A percentile compares a stretch with the other conserved stretches of the same genome.
phyloP scores from a whole-genome alignment of 768 basidiomycete species.

The Russula compacta region DNA sequence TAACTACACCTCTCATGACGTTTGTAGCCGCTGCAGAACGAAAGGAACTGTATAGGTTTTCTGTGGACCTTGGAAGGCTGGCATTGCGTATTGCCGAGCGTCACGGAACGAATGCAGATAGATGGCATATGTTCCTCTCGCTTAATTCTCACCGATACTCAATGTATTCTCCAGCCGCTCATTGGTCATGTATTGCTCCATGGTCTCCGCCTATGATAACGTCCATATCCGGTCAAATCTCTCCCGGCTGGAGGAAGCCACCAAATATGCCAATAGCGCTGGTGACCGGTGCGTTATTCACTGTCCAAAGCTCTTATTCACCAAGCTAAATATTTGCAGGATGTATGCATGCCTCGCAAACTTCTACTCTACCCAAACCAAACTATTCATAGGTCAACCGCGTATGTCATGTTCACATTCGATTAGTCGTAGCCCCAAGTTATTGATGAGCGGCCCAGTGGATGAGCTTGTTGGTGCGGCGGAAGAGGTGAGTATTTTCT shows the following conservation, averaged over 20 bases:
- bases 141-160: background rate
- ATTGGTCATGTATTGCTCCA: constrained; percentile 47
- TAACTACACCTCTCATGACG: background rate
- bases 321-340: constrained; percentile 27
- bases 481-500: constrained; percentile 43
- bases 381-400: constrained; percentile 53
- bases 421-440: background rate
- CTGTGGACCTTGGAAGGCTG: constrained; percentile 55
- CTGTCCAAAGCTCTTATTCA: background rate
- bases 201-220: constrained; percentile 62
- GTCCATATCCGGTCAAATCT: constrained; percentile 56
- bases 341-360: constrained; percentile 54
- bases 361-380: constrained; percentile 45
- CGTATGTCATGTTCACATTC: constrained; percentile 32
- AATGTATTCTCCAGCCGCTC: constrained; percentile 38
- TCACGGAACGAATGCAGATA: constrained; percentile 54
- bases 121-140: constrained; percentile 39
- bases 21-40: constrained; percentile 47
- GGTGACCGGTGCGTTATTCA: constrained; percentile 46
- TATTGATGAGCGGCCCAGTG: constrained; percentile 31
- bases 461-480: constrained; percentile 46
- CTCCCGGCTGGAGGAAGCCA: constrained; percentile 49
- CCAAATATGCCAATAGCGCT: constrained; percentile 56
- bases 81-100: constrained; percentile 59
- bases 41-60: constrained; percentile 57